These are phyloP conservation scores for Dendrocalamus sinicus DNA, from an alignment of 176 grass and related monocot species.

Conservation along the genomic window DNA sequence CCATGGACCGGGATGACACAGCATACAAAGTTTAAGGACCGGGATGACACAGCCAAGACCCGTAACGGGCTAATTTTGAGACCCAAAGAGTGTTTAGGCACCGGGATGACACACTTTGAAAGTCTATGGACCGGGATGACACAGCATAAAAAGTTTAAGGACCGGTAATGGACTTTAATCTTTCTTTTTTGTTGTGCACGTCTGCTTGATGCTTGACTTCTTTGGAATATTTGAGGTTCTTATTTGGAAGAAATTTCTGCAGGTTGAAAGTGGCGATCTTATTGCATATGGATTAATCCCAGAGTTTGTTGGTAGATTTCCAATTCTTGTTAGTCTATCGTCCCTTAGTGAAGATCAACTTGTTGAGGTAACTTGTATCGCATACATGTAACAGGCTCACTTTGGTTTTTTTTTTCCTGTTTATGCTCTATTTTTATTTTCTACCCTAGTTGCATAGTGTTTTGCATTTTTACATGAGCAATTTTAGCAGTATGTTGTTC, in stretches of 20 bases:
- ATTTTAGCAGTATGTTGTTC: not conserved
- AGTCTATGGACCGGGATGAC: too few relatives aligned
- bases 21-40: too few relatives aligned
- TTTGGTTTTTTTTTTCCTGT: slow-evolving; percentile 4
- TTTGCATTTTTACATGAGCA: slow-evolving; percentile 13
- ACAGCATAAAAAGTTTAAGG: too few relatives aligned
- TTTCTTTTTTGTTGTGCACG: not conserved
- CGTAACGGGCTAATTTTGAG: too few relatives aligned
- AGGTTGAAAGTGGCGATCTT: slow-evolving; percentile 80
- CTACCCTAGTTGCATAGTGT: not conserved
- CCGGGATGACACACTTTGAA: too few relatives aligned
- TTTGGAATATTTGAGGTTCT: not conserved
- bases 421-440: slow-evolving; percentile 1
- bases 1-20: too few relatives aligned
- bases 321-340: slow-evolving; percentile 75
- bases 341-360: slow-evolving; percentile 72
- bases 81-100: too few relatives aligned
- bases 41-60: too few relatives aligned
- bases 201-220: slow-evolving; percentile 16
- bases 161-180: too few relatives aligned
- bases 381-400: not conserved
- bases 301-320: slow-evolving; percentile 82
- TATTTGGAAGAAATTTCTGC: slow-evolving; percentile 38
- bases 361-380: slow-evolving; percentile 59
- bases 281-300: slow-evolving; percentile 76